Evolutionary conservation across 768 basidiomycete species (phyloP).

Genomic region (Xerocomus potaroensis): DNA sequence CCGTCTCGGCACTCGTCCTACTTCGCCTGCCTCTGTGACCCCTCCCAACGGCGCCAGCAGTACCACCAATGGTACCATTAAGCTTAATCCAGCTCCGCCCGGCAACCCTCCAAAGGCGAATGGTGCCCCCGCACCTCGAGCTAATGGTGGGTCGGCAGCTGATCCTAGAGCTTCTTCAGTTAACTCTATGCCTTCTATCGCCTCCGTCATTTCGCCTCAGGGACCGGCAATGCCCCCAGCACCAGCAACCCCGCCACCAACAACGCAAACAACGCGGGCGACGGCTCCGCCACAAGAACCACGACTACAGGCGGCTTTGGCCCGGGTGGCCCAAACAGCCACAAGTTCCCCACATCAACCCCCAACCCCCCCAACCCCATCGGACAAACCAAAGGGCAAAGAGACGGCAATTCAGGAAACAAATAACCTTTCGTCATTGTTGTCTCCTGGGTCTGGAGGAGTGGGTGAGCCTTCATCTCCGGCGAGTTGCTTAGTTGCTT

Average conservation of each 20-base stretch:
- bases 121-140: conserved; percentile 16
- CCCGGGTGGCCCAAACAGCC: background rate
- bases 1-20: conserved; percentile 23
- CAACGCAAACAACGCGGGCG: background rate
- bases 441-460: conserved; percentile 11
- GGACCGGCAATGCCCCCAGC: background rate
- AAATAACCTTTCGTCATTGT: background rate
- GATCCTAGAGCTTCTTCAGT: conserved; percentile 23
- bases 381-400: conserved; percentile 11
- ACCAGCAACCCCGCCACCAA: background rate
- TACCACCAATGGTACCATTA: conserved; percentile 8
- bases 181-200: conserved; percentile 21
- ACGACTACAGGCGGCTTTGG: background rate
- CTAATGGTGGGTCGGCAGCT: conserved; percentile 30
- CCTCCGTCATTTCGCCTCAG: conserved; percentile 14
- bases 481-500: conserved; percentile 23
- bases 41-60: conserved; percentile 12
- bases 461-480: conserved; percentile 31
- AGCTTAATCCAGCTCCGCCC: conserved; percentile 18
- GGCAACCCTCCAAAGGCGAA: conserved; percentile 21
- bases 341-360: background rate
- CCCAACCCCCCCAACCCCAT: background rate
- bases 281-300: background rate
- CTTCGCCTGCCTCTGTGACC: conserved; percentile 16
- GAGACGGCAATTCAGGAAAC: background rate